Percentiles rank a stretch among this genome's conserved stretches.
These are phyloP conservation scores for Claviceps quebecensis DNA, from an alignment of 2,329 filamentous ascomycete genomes.

Conservation along the genomic window DNA sequence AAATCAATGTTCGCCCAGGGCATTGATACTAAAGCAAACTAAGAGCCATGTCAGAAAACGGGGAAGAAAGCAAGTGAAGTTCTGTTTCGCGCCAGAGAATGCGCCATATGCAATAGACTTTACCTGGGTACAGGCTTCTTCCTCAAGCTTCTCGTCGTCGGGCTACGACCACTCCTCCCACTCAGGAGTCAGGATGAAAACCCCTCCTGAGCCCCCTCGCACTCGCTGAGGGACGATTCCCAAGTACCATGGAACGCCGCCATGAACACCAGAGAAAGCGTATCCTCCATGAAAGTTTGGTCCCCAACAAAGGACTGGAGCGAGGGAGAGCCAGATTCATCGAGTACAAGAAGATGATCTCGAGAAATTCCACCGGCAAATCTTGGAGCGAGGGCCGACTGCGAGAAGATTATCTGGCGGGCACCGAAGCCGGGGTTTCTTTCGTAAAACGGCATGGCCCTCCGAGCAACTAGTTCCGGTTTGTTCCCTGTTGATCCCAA, in stretches of 20 bases:
- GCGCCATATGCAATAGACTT: no score
- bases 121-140: no score
- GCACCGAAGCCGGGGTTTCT: constrained; percentile 5
- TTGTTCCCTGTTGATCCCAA: no score
- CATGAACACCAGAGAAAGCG: constrained; percentile 13
- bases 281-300: constrained; percentile 28
- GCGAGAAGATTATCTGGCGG: neutral
- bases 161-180: no score
- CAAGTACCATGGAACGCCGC: no score
- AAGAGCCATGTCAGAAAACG: constrained; percentile 12
- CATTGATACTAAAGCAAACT: constrained; percentile 25
- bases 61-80: no score
- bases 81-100: no score
- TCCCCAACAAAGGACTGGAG: constrained; percentile 29
- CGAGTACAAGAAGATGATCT: constrained; percentile 37
- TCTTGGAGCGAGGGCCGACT: constrained; percentile 16
- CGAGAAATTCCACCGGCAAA: constrained; percentile 39
- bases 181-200: no score
- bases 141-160: no score
- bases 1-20: constrained; percentile 30
- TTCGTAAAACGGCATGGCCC: no score
- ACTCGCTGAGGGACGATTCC: constrained; percentile 11
- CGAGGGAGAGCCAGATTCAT: constrained; percentile 8
- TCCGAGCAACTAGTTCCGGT: no score
- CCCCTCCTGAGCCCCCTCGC: constrained; percentile 6